Evolutionary conservation across 129 eudicot genomes (phyloP), one percentile per base, ranked within the genome.

Genomic region (Helianthus tuberosus): DNA sequence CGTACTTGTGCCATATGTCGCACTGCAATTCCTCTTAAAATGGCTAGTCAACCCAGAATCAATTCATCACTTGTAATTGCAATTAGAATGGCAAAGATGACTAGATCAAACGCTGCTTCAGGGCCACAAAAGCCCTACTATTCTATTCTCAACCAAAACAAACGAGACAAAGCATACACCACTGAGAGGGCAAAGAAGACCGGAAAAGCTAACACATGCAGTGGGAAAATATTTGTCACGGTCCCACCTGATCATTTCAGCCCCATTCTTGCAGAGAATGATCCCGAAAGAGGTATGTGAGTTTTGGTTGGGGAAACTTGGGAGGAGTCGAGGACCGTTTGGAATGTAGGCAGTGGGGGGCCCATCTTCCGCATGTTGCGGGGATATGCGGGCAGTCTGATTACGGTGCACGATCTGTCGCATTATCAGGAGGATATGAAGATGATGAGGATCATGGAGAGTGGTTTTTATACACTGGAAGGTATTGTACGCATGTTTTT

Each of bases 301-400:
- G 89, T 94, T 94, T 20, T 20, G 23, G 23, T 20, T 20, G 23
- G 23, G 23, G 23, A 20, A 20, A 20, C 0, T 0, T 20, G 97
- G 97, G 86, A 65, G 52, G n/a, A n/a, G n/a, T n/a, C n/a, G n/a
- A n/a, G 23, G 87, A 86, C 47, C 88, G 97, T 12, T 58, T 88
- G 88, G 91, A 86, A 69, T 86, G 92, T 74, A 85, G 98, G 73
- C 98, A 94, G 61, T 94, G 98, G 98, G 97, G 98, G 32, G 96
- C 88, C 7, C 98, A 94, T 72, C 84, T 85, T 70, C 96, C 97
- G 6, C 97, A 84, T 77, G 89, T 94, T 72, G 88, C 89, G 61
- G 98, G 98, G 51, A 94, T 94, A 12, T 70, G 75, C 77, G 98
- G 97, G n/a, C 90, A 86, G 74, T 77, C 96, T 44, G 82, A 75